Base-by-base conservation (phyloP, 31 red algal species). In the Porphyra umbilicalis region DNA sequence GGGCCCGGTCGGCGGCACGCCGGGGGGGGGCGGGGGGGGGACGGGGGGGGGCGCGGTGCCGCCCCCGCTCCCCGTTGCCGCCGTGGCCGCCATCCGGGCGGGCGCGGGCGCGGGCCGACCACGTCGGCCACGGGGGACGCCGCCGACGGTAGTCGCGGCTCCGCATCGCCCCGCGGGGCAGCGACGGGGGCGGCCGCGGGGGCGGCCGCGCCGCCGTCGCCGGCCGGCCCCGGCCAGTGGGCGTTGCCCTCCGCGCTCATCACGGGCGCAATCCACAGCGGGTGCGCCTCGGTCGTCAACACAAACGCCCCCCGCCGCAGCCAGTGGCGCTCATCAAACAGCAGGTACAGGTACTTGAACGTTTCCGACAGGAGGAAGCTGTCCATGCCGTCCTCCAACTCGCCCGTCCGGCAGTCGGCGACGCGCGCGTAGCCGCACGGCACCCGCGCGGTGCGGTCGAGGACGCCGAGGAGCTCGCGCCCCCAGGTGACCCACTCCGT, bases 321-420 rank as follows among this genome's bases (percentile, higher is more conserved):
- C 84, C 80, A 82, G 36, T 89, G 79, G 3, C 57, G 25, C 15
- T 83, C 87, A 33, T 94, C 87, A 76, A 96, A 89, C 34, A 92
- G 57, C 6, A 96, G 74, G 57, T 92, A 96, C 0, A 92, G 34
- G 85, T 96, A 96, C 83, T 96, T 96, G 81, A 92, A 85, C 8
- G 94, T 96, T 76, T 96, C 94, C 39, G 87, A 83, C 10, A 96
- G 36, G 77, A 96, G 76, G 80, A 96, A 96, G 10, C 80, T 84
- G 29, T 89, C 44, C 90, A 91, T 91, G 20, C 76, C 32, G 75
- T 92, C 84, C 35, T 83, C 44, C 30, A 81, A 44, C n/a, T 79
- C 79, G 29, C 39, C 35, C 79, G 79, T 76, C 4, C 44, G 33
- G 33, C 79, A 80, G 77, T 93, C 77, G 25, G 75, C 57, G 0